Conservation (phyloP, 2,329 filamentous ascomycete genomes). For the Trichoderma asperellum region DNA sequence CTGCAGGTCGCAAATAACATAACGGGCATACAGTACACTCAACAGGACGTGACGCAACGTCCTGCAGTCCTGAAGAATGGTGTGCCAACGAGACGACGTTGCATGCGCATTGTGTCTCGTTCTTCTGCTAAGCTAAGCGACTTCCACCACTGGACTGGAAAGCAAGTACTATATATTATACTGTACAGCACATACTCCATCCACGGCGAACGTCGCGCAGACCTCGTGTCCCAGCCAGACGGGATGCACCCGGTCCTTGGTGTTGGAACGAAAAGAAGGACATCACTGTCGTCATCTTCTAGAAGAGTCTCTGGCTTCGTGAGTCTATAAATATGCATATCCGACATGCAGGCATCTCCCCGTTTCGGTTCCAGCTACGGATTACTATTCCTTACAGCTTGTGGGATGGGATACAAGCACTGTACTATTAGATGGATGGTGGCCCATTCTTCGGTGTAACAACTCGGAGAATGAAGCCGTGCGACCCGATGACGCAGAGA, state of each 20-base stretch:
- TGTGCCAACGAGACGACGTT: slow-evolving; percentile 21
- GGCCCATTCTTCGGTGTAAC: not conserved
- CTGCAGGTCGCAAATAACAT: not conserved
- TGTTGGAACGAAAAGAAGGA: not conserved
- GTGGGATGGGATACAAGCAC: not conserved
- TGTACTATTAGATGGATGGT: not conserved
- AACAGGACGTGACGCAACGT: slow-evolving; percentile 20
- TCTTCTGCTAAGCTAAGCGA: slow-evolving; percentile 11
- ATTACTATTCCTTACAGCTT: not conserved
- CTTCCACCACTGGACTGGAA: not conserved
- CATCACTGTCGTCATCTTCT: not conserved
- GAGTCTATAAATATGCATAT: not conserved
- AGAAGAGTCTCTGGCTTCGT: not conserved
- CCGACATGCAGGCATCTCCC: not conserved
- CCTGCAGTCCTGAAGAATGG: slow-evolving; percentile 24
- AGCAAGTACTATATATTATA: not conserved
- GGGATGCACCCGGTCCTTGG: not conserved
- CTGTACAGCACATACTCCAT: too few species aligned
- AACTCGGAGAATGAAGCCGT: not conserved
- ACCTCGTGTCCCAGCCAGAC: not conserved
- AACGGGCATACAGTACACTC: too few species aligned
- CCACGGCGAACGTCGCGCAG: not conserved
- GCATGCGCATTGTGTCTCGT: slow-evolving; percentile 22
- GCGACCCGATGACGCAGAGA: not conserved
- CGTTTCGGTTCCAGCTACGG: not conserved